Base-by-base conservation (phyloP, 2,329 filamentous ascomycete genomes). In the Gaeumannomyces tritici region DNA sequence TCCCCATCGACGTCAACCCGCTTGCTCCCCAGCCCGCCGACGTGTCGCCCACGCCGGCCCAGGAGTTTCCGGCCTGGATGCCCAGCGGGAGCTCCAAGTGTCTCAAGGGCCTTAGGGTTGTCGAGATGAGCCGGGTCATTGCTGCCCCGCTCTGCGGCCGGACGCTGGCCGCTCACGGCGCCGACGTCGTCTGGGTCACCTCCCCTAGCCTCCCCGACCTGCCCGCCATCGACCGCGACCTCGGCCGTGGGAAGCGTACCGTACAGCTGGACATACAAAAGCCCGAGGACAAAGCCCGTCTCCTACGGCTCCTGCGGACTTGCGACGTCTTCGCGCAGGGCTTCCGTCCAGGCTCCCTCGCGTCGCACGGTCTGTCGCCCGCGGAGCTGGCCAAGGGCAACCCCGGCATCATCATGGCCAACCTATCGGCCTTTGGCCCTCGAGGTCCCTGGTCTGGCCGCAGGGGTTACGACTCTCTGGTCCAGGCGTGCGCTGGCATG, bases 241-340 rank as follows among this genome's bases (percentile, higher is more conserved):
- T 79, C 29, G 79, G 75, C 60, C 74, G 76, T 55, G 79, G 79
- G n/a, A 81, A 81, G 67, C 74, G 75, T 60, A 79, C 76, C 1
- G 72, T 76, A 3, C 69, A 72, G 21, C 69, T 85, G 3, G 78
- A 85, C 65, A 76, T 84, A 33, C 72, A 75, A 3, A 66, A 73
- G 1, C 68, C 71, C 1, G 79, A 79, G 60, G 67, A 54, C 26
- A 28, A 7, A n/a, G 42, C 59, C 13, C 27, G 11, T 13, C 42
- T 60, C 26, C 74, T 73, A 63, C 67, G 67, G 2, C 72, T 75
- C 13, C 69, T 83, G 0, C 67, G 72, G 1, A 70, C 74, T 9
- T 80, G 77, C 2, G 83, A 85, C 66, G 76, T 84, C 51, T 78
- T 84, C 63, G 69, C 84, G 28, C 78, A 83, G 64, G 81, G 82